Evolutionary conservation across 257 asterid species (phyloP).

Genomic region (Solanum ahanhuiri): DNA sequence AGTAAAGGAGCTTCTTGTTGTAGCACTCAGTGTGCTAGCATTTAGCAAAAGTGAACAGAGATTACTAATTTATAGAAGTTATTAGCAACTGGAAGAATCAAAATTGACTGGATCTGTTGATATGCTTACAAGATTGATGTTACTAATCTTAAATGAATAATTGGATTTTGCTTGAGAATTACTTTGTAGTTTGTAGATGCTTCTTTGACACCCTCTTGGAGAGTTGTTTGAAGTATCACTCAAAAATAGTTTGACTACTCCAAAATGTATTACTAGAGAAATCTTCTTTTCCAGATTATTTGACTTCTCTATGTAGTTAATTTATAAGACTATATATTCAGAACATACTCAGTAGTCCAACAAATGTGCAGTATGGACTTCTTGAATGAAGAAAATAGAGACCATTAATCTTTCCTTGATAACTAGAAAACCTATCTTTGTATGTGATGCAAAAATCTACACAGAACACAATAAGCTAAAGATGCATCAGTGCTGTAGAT

Average conservation of each 20-base stretch:
- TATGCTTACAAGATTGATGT: background rate
- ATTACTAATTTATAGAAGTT: background rate
- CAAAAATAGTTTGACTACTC: background rate
- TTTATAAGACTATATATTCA: background rate
- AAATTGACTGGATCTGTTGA: background rate
- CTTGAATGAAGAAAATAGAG: background rate
- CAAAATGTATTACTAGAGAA: background rate
- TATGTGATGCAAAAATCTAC: background rate
- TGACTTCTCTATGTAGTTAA: background rate
- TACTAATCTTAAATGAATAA: background rate
- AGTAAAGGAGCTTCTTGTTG: background rate
- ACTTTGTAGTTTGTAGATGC: background rate
- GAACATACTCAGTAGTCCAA: background rate
- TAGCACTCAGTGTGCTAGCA: background rate
- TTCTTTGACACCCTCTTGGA: background rate
- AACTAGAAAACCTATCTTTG: background rate
- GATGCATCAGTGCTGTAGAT: background rate
- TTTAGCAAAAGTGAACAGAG: background rate
- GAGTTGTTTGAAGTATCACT: background rate
- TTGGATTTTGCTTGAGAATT: background rate
- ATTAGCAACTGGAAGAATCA: background rate
- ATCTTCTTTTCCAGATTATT: background rate
- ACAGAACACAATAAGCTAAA: background rate
- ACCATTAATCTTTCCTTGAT: background rate
- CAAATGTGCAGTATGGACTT: background rate